Conservation (phyloP, 73 alveolate species). For the Paramecium sexaurelia region DNA sequence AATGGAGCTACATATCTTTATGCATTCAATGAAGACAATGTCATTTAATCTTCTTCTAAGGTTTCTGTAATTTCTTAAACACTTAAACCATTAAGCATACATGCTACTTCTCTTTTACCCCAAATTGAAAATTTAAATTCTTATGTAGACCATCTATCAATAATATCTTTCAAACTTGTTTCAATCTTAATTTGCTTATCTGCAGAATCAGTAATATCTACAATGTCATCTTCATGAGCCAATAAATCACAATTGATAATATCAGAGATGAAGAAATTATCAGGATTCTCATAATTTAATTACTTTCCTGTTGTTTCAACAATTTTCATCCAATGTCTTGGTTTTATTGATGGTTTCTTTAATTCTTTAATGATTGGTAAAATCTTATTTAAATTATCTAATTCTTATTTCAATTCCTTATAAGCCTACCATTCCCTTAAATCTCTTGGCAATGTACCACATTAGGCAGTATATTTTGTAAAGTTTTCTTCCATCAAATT, state of each 20-base stretch:
- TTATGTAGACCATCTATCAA: slow-evolving; percentile 94
- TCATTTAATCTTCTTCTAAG: slow-evolving; percentile 98
- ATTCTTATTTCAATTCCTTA: slow-evolving; percentile 92
- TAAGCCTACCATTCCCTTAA: slow-evolving; percentile 97
- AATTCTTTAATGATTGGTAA: slow-evolving; percentile 92
- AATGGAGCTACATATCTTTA: slow-evolving; percentile 96
- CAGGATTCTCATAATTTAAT: slow-evolving; percentile 74
- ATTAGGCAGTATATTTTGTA: slow-evolving; percentile 84
- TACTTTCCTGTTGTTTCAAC: slow-evolving; percentile 80
- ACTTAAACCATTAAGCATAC: slow-evolving; percentile 96
- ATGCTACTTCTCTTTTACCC: slow-evolving; percentile 97
- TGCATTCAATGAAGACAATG: slow-evolving; percentile 93
- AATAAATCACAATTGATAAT: slow-evolving; percentile 90
- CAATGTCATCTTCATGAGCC: slow-evolving; percentile 95
- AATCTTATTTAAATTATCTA: slow-evolving; percentile 89
- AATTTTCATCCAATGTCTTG: slow-evolving; percentile 96
- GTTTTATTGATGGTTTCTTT: slow-evolving; percentile 93
- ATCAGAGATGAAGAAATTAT: slow-evolving; percentile 81
- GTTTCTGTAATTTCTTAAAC: slow-evolving; percentile 98
- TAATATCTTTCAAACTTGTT: slow-evolving; percentile 90
- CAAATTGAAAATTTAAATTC: slow-evolving; percentile 97
- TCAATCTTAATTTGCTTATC: slow-evolving; percentile 98
- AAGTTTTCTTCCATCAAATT: slow-evolving; percentile 88
- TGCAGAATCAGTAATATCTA: slow-evolving; percentile 99
- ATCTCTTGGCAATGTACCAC: slow-evolving; percentile 95